Percentiles rank a stretch among this genome's conserved stretches.
Conservation (phyloP, 257 asterid genomes). For the Gentiana straminea region DNA sequence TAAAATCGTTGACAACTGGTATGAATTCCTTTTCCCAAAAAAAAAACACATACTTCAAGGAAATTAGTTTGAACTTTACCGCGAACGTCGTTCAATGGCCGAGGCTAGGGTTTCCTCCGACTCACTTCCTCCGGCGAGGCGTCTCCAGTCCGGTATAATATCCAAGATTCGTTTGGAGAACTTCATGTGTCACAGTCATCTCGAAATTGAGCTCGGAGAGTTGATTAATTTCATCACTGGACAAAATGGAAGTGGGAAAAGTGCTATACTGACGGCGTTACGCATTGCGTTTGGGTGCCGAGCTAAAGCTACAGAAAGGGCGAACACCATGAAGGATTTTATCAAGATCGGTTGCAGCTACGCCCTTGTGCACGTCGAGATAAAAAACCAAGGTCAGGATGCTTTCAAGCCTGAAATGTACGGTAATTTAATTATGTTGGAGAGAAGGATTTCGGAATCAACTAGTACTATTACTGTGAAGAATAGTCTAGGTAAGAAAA, state of each 20-base stretch:
- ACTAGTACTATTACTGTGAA: constrained; percentile 48
- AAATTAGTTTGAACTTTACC: no score
- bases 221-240: no score
- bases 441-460: constrained; percentile 13
- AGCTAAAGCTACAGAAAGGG: constrained; percentile 91
- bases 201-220: constrained; percentile 55
- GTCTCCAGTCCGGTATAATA: constrained; percentile 61
- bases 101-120: constrained; percentile 36
- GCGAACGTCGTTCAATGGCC: constrained; percentile 21
- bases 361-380: constrained; percentile 77
- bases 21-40: no score
- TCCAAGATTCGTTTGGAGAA: constrained; percentile 66
- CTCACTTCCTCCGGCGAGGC: constrained; percentile 16
- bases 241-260: constrained; percentile 54
- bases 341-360: constrained; percentile 76
- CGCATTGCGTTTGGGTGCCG: constrained; percentile 93
- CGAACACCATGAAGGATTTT: constrained; percentile 69
- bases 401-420: constrained; percentile 74
- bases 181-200: constrained; percentile 88
- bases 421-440: constrained; percentile 61
- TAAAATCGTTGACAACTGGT: no score
- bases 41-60: no score
- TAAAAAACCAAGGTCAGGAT: constrained; percentile 86
- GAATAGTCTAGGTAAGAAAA: constrained; percentile 14
- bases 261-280: constrained; percentile 88